These are phyloP conservation scores for Kwoniella europaea DNA, from an alignment of 768 basidiomycete genomes.

Conservation along the genomic window DNA sequence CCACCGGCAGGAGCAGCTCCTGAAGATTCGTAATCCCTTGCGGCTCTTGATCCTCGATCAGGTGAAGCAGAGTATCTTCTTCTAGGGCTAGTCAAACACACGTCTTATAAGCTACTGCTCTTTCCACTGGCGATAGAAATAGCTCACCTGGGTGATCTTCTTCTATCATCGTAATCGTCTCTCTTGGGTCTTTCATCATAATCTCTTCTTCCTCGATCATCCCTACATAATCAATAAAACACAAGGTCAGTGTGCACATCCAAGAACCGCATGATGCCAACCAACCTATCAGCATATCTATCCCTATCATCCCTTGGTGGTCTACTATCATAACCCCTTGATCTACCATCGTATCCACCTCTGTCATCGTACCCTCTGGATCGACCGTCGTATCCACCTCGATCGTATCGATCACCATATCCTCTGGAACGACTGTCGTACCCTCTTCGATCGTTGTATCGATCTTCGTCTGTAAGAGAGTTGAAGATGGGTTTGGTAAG, in stretches of 20 bases:
- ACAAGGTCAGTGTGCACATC: neutral
- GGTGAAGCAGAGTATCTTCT: conserved; percentile 50
- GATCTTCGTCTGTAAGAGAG: conserved; percentile 30
- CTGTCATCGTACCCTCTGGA: conserved; percentile 39
- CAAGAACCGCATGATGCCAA: neutral
- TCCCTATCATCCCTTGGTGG: conserved; percentile 30
- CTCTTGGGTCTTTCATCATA: conserved; percentile 48
- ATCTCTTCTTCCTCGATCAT: conserved; percentile 32
- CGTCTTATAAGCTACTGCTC: neutral
- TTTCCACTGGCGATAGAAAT: neutral
- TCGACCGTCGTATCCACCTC: conserved; percentile 20
- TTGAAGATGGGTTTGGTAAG: conserved; percentile 7
- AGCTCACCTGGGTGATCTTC: conserved; percentile 51
- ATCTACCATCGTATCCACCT: conserved; percentile 20
- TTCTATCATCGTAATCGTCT: conserved; percentile 42
- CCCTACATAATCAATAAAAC: conserved; percentile 6
- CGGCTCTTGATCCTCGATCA: conserved; percentile 47
- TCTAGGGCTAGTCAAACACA: conserved; percentile 26
- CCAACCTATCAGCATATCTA: conserved; percentile 30
- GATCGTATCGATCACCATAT: conserved; percentile 23
- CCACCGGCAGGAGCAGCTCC: conserved; percentile 23
- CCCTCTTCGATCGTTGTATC: conserved; percentile 26
- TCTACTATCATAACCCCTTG: conserved; percentile 31
- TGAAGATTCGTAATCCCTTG: conserved; percentile 50
- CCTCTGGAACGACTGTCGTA: conserved; percentile 23